Evolutionary conservation across 75 land plant genomes (phyloP), one percentile per base, ranked within the genome.

Genomic region (Cunninghamia lanceolata): DNA sequence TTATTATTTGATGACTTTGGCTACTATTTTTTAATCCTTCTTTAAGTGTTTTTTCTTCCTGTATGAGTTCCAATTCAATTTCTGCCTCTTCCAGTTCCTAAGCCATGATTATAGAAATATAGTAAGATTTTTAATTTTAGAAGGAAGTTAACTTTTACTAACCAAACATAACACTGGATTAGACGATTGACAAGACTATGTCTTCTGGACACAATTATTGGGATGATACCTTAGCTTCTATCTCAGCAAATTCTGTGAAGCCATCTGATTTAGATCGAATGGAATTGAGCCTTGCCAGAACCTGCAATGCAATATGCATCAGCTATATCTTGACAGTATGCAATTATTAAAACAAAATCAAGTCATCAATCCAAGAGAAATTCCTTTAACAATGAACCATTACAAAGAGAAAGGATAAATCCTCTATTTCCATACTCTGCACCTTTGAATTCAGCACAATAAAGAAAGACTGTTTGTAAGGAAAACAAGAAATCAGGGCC

Each of bases 51-150:
- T 53, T 50, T 71, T 94, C 95, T 74, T 88, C 85, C 87, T 92
- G 91, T 80, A 93, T 50, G 35, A 97, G 86, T 42, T 95, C 97
- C 76, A 95, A 17, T 89, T 97, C 99, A 43, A 95, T 90, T 91
- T 97, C 97, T 45, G 97, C 97, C 87, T 94, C 99, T 87, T 95
- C 96, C 79, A 97, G 85, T 86, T 95, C 96, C 99, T 97, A 74
- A 14, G 80, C 54, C n/a, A 86, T 78, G 59, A 3, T 82, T 6
- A 82, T 40, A 79, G 4, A 82, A 85, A 30, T 80, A 28, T 1
- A 80, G n/a, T 80, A 50, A 80, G 8, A 42, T 39, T 42, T 43
- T 25, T 25, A 3, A 40, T 39, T 25, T n/a, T 14, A 17, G 17
- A 36, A 77, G 17, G 21, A 38, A 38, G n/a, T 19, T 16, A 7